These are phyloP conservation scores for Penicillium sp. DNA, from an alignment of 2,329 filamentous ascomycete species.

Conservation along the genomic window DNA sequence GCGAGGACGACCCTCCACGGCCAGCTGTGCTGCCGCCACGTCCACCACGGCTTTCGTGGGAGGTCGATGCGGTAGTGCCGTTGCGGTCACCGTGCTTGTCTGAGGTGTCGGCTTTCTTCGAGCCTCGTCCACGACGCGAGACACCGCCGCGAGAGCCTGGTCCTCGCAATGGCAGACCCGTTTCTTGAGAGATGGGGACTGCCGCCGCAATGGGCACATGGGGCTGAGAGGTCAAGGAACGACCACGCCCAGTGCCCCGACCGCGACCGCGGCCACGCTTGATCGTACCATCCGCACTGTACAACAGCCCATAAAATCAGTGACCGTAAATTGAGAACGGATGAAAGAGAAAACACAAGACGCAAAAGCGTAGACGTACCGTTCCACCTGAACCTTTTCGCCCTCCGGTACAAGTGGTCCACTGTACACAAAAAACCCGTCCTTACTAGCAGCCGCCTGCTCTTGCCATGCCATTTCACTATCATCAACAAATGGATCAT, in stretches of 20 bases:
- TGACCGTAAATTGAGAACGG: not conserved
- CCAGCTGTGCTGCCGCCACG: constrained; percentile 22
- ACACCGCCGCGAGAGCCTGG: constrained; percentile 71
- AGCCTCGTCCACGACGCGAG: constrained; percentile 74
- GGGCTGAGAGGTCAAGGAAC: constrained; percentile 61
- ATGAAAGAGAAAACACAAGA: constrained; percentile 7
- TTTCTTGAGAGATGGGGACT: constrained; percentile 82
- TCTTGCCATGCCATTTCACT: constrained; percentile 94
- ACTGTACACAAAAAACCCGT: constrained; percentile 97
- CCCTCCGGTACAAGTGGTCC: constrained; percentile 83
- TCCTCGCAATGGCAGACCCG: constrained; percentile 65
- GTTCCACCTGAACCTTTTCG: constrained; percentile 64
- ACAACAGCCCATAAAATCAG: not conserved
- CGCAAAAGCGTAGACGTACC: constrained; percentile 39
- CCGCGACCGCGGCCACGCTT: constrained; percentile 56
- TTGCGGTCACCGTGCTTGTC: constrained; percentile 51
- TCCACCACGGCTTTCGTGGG: constrained; percentile 25
- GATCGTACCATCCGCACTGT: constrained; percentile 65
- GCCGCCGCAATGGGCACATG: constrained; percentile 71
- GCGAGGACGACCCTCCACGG: constrained; percentile 6
- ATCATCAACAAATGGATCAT: constrained; percentile 73
- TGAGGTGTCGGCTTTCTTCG: constrained; percentile 67
- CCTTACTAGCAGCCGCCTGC: constrained; percentile 85
- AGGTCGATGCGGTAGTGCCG: constrained; percentile 15
- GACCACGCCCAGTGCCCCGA: constrained; percentile 44